A percentile compares a stretch with the other conserved stretches of the same genome.
phyloP scores from a whole-genome alignment of 2,329 filamentous ascomycete genomes.

The Cadophora malorum region DNA sequence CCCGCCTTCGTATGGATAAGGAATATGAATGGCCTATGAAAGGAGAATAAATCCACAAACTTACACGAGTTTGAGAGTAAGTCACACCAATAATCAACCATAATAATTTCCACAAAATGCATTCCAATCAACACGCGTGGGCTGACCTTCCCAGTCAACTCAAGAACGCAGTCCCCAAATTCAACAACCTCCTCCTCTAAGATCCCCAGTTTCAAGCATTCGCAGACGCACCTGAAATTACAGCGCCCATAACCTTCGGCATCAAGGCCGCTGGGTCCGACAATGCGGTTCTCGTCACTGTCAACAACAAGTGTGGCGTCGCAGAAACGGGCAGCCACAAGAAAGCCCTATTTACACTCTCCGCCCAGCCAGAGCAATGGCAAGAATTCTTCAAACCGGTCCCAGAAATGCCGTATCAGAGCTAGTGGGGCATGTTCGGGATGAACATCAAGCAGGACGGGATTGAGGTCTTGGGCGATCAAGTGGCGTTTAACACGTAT shows the following conservation, averaged over 20 bases:
- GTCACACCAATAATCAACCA: background rate
- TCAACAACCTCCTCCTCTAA: constrained; percentile 18
- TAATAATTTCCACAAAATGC: constrained; percentile 14
- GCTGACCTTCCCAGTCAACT: constrained; percentile 25
- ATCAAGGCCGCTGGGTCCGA: constrained; percentile 30
- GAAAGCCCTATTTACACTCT: constrained; percentile 28
- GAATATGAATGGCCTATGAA: background rate
- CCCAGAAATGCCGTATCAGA: constrained; percentile 29
- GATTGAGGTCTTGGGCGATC: constrained; percentile 53
- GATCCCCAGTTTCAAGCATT: constrained; percentile 29
- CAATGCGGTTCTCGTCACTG: constrained; percentile 25
- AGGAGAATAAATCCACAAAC: background rate
- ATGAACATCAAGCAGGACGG: constrained; percentile 57
- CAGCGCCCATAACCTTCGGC: constrained; percentile 18
- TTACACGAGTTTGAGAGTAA: background rate
- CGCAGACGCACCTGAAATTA: constrained; percentile 20
- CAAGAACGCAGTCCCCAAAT: constrained; percentile 22
- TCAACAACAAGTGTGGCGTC: constrained; percentile 10
- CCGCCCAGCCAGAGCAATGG: constrained; percentile 28
- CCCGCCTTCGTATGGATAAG: background rate
- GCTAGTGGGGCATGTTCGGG: constrained; percentile 44
- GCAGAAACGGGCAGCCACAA: constrained; percentile 19
- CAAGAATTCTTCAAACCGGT: constrained; percentile 30
- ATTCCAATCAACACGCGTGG: constrained; percentile 24
- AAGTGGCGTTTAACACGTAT: constrained; percentile 47